Evolutionary conservation across 2,329 filamentous ascomycete species (phyloP).

Genomic region (Colletotrichum tanaceti): DNA sequence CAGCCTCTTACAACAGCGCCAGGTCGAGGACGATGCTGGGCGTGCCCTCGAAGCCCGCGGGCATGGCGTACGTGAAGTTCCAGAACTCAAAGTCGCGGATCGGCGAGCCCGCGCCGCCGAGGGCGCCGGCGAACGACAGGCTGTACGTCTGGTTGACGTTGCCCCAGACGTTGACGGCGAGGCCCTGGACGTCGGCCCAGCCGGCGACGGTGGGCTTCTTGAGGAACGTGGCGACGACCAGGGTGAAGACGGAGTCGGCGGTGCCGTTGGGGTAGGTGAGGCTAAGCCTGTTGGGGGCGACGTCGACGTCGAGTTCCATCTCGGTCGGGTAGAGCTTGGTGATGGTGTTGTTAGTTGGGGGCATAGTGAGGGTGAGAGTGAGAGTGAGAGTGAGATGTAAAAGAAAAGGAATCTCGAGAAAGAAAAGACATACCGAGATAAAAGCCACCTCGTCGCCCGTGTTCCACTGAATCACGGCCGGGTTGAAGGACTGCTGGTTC

Average conservation of each 20-base stretch:
- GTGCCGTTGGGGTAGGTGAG: constrained; percentile 67
- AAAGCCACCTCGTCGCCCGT: constrained; percentile 53
- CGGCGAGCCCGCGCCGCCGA: constrained; percentile 48
- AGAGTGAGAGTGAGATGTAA: too few species aligned
- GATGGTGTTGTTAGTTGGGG: constrained; percentile 43
- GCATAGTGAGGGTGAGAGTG: neutral
- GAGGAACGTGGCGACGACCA: constrained; percentile 61
- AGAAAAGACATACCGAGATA: constrained; percentile 45
- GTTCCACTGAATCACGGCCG: constrained; percentile 70
- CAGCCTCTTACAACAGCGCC: constrained; percentile 8
- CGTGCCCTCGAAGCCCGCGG: constrained; percentile 48
- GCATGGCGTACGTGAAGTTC: constrained; percentile 58
- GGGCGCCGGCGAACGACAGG: constrained; percentile 56
- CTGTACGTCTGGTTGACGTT: constrained; percentile 55
- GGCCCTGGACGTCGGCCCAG: constrained; percentile 62
- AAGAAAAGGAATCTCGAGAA: too few species aligned
- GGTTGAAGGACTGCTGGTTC: constrained; percentile 66
- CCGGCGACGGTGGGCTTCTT: constrained; percentile 56
- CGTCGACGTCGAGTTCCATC: constrained; percentile 53
- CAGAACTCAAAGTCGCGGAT: constrained; percentile 59
- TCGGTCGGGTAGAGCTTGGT: constrained; percentile 55
- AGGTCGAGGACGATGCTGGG: constrained; percentile 35
- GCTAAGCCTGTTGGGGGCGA: constrained; percentile 56
- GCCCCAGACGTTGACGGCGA: constrained; percentile 58
- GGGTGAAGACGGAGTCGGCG: constrained; percentile 59